Base-by-base conservation (phyloP, 495 filamentous ascomycete species). In the Staphylotrichum longicolle region DNA sequence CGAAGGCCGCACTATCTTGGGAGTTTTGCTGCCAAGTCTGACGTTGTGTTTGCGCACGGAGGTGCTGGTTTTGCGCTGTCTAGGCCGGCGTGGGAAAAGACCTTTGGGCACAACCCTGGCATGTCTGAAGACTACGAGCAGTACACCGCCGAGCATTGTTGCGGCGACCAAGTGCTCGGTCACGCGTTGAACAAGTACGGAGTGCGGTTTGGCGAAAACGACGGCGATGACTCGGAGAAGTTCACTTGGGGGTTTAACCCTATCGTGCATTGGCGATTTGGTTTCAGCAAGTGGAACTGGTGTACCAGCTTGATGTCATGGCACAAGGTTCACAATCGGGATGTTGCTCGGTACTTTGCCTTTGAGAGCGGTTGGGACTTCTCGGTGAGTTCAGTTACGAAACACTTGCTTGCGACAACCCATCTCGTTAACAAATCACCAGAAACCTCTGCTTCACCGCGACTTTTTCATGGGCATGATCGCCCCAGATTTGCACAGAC, bases 161-260 rank as follows among this genome's bases (percentile, higher is more conserved):
- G 60, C 47, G 60, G 60, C n/a, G 60, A 62, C 30, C 60, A 62
- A 35, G 54, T 62, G 8, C 53, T 62, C 2, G 60, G 60, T 7
- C 53, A 62, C 40, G 60, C 60, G n/a, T 14, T 62, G 12, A 62
- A 55, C 37, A 57, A 62, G 34, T 27, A 55, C 39, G 60, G 60
- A 3, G 60, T 62, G n/a, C 46, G 40, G 14, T 62, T 62, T 37
- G 60, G 60, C 11, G 60, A 57, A 30, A 62, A 62, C 12, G 15
- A 37, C 15, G 60, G 60, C 3, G 60, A 62, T 34, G 60, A n/a
- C n/a, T n/a, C n/a, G n/a, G n/a, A 50, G 27, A 62, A 57, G 47
- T 62, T 62, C 53, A 62, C 60, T 1, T 57, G 60, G 60, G 60
- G 60, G 3, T 62, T 62, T 45, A 62, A 62, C 54, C 53, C 53